These are phyloP conservation scores for Globisporangium carolinianum DNA, from an alignment of 352 stramenopile species.

Conservation along the genomic window DNA sequence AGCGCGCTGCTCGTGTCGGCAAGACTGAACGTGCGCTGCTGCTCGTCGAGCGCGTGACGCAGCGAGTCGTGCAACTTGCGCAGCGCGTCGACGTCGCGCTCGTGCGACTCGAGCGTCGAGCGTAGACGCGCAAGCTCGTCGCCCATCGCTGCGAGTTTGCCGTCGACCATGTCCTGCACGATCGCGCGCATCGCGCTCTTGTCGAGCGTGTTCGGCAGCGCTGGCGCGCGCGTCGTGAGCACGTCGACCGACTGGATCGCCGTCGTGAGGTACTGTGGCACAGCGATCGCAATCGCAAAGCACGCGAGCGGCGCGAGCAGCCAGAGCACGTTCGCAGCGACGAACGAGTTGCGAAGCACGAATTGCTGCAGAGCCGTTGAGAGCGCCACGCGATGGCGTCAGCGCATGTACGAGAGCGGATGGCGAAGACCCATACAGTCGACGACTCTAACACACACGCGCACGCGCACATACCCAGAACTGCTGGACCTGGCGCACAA, in stretches of 20 bases:
- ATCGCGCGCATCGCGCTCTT: constrained; percentile 53
- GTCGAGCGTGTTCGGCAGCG: constrained; percentile 24
- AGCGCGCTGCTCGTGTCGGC: constrained; percentile 43
- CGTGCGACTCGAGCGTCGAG: constrained; percentile 43
- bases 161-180: constrained; percentile 63
- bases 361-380: constrained; percentile 14
- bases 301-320: constrained; percentile 61
- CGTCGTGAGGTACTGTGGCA: constrained; percentile 60
- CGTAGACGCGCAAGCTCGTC: constrained; percentile 43
- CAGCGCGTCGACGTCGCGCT: constrained; percentile 54
- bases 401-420: background rate
- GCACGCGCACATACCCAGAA: constrained; percentile 26
- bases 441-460: background rate
- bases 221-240: constrained; percentile 36
- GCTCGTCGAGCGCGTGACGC: constrained; percentile 44
- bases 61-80: constrained; percentile 51
- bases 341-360: constrained; percentile 60
- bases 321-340: constrained; percentile 70
- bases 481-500: constrained; percentile 19
- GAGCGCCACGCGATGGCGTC: background rate
- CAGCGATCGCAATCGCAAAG: constrained; percentile 61
- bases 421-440: no score
- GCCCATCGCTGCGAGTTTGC: constrained; percentile 51
- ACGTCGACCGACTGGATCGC: constrained; percentile 67
- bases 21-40: constrained; percentile 53